phyloP scores from a whole-genome alignment of 495 filamentous ascomycete species.

The Ascobolus immersus region DNA sequence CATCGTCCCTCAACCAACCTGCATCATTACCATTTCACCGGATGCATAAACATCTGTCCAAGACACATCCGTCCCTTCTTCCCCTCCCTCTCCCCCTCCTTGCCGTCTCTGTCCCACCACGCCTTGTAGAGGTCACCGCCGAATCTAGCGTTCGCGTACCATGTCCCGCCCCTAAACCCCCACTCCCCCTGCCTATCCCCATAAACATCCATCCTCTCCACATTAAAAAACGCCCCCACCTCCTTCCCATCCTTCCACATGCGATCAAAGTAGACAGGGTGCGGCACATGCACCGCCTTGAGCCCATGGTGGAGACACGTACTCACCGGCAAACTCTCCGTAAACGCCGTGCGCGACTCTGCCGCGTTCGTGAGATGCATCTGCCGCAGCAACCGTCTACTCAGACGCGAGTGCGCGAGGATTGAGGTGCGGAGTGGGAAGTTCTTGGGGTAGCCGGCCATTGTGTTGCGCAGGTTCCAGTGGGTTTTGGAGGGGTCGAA shows the following conservation, averaged over 20 bases:
- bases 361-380: conserved; percentile 79
- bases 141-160: conserved; percentile 87
- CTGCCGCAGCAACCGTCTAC: conserved; percentile 46
- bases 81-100: conserved; percentile 62
- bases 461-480: conserved; percentile 67
- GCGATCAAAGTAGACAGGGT: conserved; percentile 76
- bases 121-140: conserved; percentile 57
- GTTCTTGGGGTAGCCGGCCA: conserved; percentile 57
- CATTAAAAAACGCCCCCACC: conserved; percentile 60
- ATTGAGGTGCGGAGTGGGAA: conserved; percentile 58
- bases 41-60: conserved; percentile 76
- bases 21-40: conserved; percentile 32
- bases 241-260: conserved; percentile 63
- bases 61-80: conserved; percentile 78
- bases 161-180: conserved; percentile 37
- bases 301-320: conserved; percentile 74
- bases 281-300: conserved; percentile 84
- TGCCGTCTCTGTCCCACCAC: conserved; percentile 72
- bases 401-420: conserved; percentile 62
- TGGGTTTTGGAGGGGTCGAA: conserved; percentile 75
- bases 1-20: too few species aligned
- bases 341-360: conserved; percentile 68
- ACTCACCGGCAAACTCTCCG: conserved; percentile 85
- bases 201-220: conserved; percentile 8
- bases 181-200: conserved; percentile 2